These are phyloP conservation scores for Cucumis cinereus DNA, from an alignment of 306 rosid genomes.

Conservation along the genomic window DNA sequence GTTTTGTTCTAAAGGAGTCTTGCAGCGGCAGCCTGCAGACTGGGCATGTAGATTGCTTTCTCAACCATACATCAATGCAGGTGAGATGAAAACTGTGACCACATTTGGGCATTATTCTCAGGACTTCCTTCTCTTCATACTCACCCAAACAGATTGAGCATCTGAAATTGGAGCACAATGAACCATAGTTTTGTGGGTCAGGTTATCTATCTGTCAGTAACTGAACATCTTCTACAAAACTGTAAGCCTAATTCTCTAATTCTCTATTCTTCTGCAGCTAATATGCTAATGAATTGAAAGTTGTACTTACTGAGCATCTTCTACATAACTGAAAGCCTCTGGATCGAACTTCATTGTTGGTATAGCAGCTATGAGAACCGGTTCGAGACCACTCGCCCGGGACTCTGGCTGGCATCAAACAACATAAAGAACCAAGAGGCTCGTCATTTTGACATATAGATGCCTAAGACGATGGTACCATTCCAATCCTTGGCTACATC, in stretches of 20 bases:
- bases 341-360: conserved; percentile 79
- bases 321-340: conserved; percentile 67
- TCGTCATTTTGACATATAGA: neutral
- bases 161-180: conserved; percentile 19
- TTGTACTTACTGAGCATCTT: conserved; percentile 73
- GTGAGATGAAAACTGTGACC: conserved; percentile 84
- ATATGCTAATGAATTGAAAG: neutral
- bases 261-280: neutral
- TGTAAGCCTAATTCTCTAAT: conserved; percentile 40
- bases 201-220: conserved; percentile 1
- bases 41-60: conserved; percentile 83
- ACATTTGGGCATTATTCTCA: conserved; percentile 87
- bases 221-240: conserved; percentile 62
- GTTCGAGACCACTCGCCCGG: conserved; percentile 49
- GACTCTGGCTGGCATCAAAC: conserved; percentile 78
- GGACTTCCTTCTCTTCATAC: conserved; percentile 70
- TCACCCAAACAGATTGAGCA: conserved; percentile 89
- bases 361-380: conserved; percentile 72
- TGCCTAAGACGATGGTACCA: neutral
- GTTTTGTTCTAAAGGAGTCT: conserved; percentile 38
- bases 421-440: neutral
- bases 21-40: conserved; percentile 76
- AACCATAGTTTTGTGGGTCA: neutral
- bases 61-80: conserved; percentile 85
- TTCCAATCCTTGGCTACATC: neutral